phyloP scores from a whole-genome alignment of 2,329 filamentous ascomycete species.

The Chrysoporthe deuterocubensis region DNA sequence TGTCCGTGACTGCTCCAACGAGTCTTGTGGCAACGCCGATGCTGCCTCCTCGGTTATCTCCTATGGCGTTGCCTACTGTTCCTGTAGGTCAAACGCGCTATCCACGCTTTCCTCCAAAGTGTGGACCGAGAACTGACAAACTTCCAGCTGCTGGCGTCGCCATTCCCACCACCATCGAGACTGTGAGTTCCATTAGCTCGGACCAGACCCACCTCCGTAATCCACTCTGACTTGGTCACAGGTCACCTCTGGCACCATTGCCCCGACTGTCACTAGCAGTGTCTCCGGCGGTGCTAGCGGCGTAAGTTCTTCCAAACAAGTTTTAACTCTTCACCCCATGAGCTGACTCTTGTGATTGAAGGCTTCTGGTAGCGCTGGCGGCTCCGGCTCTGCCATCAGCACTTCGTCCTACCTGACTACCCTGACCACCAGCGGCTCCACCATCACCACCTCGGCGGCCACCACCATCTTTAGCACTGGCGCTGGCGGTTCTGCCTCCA shows the following conservation, averaged over 20 bases:
- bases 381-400: constrained; percentile 34
- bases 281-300: constrained; percentile 16
- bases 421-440: constrained; percentile 40
- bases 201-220: neutral
- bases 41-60: constrained; percentile 43
- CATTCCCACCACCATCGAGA: constrained; percentile 38
- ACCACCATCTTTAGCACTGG: constrained; percentile 40
- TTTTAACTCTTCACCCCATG: neutral
- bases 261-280: constrained; percentile 31
- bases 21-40: constrained; percentile 43
- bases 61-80: constrained; percentile 47
- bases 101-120: too few relatives aligned
- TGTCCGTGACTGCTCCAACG: constrained; percentile 54
- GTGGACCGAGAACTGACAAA: constrained; percentile 30
- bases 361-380: constrained; percentile 9
- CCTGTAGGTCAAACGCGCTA: constrained; percentile 35
- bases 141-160: constrained; percentile 39
- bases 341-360: constrained; percentile 9
- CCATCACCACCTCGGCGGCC: constrained; percentile 41
- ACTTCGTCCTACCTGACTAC: constrained; percentile 45
- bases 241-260: constrained; percentile 30
- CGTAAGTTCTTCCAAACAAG: constrained; percentile 18
- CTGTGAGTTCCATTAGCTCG: constrained; percentile 28
- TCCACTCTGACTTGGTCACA: constrained; percentile 8
- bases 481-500: constrained; percentile 34